phyloP scores from a whole-genome alignment of 169 alveolate species.

The Plasmodium reichenowi region DNA sequence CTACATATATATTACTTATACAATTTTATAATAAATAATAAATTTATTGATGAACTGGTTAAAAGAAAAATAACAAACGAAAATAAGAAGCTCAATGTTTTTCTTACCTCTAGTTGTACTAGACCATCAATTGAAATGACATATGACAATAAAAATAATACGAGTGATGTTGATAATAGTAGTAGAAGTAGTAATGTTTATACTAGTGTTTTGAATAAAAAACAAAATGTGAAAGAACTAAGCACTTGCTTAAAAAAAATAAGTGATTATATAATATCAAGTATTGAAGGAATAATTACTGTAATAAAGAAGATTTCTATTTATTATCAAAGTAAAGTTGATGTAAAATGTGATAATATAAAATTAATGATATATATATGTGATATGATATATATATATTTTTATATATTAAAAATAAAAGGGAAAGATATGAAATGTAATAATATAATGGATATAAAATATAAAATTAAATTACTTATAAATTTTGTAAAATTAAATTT shows the following conservation, averaged over 20 bases:
- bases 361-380: slow-evolving; percentile 37
- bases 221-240: neutral
- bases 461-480: slow-evolving; percentile 20
- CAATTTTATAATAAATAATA: slow-evolving; percentile 26
- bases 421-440: slow-evolving; percentile 13
- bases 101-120: no score
- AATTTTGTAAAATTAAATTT: slow-evolving; percentile 18
- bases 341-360: neutral
- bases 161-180: neutral
- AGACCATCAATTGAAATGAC: neutral
- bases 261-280: slow-evolving; percentile 32
- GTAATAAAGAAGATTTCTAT: neutral
- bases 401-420: slow-evolving; percentile 38
- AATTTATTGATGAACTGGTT: slow-evolving; percentile 22
- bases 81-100: neutral
- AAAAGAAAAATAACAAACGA: neutral
- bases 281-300: slow-evolving; percentile 39
- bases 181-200: neutral
- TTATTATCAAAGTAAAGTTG: slow-evolving; percentile 1
- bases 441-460: slow-evolving; percentile 11
- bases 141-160: neutral
- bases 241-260: slow-evolving; percentile 7
- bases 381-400: slow-evolving; percentile 45
- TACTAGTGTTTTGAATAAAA: neutral
- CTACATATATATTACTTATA: slow-evolving; percentile 34